phyloP scores from a whole-genome alignment of 2,329 filamentous ascomycete genomes.

The Cucurbitaria berberidis region DNA sequence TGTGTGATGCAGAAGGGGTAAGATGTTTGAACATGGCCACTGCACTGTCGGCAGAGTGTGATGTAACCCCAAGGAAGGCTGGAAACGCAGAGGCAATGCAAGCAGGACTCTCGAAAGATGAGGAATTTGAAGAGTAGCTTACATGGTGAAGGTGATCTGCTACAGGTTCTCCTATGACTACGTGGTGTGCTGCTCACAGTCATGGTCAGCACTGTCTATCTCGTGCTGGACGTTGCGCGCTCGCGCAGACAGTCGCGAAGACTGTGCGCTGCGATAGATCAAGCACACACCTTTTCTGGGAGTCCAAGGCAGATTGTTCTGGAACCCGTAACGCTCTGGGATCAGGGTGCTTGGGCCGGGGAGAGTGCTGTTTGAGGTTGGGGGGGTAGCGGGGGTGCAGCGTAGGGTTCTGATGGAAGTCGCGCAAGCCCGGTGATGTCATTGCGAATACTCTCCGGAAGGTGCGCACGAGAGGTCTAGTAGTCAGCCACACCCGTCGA shows the following conservation, averaged over 20 bases:
- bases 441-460: constrained; percentile 22
- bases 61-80: neutral
- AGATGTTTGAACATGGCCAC: neutral
- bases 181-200: constrained; percentile 20
- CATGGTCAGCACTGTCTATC: constrained; percentile 34
- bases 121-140: constrained; percentile 41
- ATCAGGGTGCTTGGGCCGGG: constrained; percentile 20
- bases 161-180: constrained; percentile 17
- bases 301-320: constrained; percentile 2
- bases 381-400: constrained; percentile 20
- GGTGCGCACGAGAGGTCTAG: constrained; percentile 5
- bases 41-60: no score
- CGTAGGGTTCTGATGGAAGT: constrained; percentile 11
- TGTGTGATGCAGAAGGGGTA: neutral
- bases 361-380: constrained; percentile 24
- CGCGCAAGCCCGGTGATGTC: constrained; percentile 29
- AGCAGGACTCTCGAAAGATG: neutral
- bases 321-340: constrained; percentile 17
- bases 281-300: constrained; percentile 10
- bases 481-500: neutral
- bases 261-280: constrained; percentile 1
- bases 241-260: constrained; percentile 19
- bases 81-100: neutral
- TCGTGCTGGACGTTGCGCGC: constrained; percentile 6
- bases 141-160: constrained; percentile 34